Conservation (phyloP, 441 rosid genomes). For the Mallotus repandus region DNA sequence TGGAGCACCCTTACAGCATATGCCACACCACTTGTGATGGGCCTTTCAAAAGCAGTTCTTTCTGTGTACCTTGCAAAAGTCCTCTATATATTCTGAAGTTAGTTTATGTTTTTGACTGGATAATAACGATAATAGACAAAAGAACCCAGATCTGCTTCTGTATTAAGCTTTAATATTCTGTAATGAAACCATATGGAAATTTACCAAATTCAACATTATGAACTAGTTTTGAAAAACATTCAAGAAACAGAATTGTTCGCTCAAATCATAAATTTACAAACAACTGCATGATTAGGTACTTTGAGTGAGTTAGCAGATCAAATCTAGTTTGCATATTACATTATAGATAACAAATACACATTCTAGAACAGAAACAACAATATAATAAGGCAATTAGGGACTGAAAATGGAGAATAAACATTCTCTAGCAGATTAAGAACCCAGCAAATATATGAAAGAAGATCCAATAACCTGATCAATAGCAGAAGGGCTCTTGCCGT, state of each 20-base stretch:
- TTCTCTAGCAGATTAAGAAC: slow-evolving; percentile 4
- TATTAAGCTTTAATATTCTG: slow-evolving; percentile 11
- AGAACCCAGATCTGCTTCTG: slow-evolving; percentile 22
- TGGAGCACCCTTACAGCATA: slow-evolving; percentile 90
- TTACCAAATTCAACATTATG: slow-evolving; percentile 13
- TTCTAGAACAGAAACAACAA: slow-evolving; percentile 6
- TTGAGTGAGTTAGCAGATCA: not conserved
- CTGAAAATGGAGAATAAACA: slow-evolving; percentile 11
- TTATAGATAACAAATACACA: slow-evolving; percentile 3
- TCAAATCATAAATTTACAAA: not conserved
- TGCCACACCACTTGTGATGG: slow-evolving; percentile 97
- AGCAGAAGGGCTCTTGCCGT: slow-evolving; percentile 78
- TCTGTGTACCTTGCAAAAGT: slow-evolving; percentile 92
- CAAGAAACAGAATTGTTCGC: not conserved
- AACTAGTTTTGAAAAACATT: slow-evolving; percentile 8
- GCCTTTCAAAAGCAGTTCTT: slow-evolving; percentile 95
- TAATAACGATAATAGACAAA: slow-evolving; percentile 17
- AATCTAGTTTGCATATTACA: not conserved
- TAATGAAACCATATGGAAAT: slow-evolving; percentile 10
- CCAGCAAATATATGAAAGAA: slow-evolving; percentile 13
- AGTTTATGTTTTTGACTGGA: slow-evolving; percentile 26
- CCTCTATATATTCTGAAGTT: slow-evolving; percentile 47
- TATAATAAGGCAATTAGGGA: slow-evolving; percentile 16
- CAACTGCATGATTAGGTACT: slow-evolving; percentile 11
- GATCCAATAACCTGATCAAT: slow-evolving; percentile 78